phyloP scores from a whole-genome alignment of 2,329 filamentous ascomycete genomes.

The Exophiala viscosa region DNA sequence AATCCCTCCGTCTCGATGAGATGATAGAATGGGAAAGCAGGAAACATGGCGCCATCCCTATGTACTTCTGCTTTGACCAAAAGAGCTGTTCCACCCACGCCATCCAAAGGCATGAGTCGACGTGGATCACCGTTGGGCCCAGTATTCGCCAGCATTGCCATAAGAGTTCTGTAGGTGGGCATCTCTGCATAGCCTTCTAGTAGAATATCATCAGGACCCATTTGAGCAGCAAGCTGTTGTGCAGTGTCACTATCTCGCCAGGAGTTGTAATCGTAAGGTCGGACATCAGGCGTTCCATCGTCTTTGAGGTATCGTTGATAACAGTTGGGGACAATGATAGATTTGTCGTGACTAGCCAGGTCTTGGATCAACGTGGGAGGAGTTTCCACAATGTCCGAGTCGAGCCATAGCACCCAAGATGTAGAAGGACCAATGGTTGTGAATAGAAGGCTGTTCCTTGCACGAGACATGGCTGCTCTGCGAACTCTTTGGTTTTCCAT shows the following conservation, averaged over 20 bases:
- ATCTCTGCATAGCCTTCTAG: constrained; percentile 91
- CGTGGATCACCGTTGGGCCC: constrained; percentile 55
- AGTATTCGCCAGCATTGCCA: constrained; percentile 72
- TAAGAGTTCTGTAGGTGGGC: constrained; percentile 84
- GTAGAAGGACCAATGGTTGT: constrained; percentile 87
- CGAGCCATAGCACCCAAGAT: constrained; percentile 96
- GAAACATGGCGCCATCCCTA: constrained; percentile 97
- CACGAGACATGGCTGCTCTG: constrained; percentile 85
- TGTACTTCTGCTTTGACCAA: constrained; percentile 96
- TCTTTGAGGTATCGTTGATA: constrained; percentile 82
- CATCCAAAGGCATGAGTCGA: constrained; percentile 73
- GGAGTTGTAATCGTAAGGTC: constrained; percentile 95
- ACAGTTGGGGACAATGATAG: constrained; percentile 93
- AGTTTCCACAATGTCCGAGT: constrained; percentile 86
- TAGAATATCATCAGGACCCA: constrained; percentile 89
- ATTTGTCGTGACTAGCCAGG: constrained; percentile 78
- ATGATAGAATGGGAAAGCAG: constrained; percentile 92
- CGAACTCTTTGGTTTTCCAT: constrained; percentile 83
- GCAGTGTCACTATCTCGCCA: constrained; percentile 89
- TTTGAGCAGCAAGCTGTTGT: constrained; percentile 67
- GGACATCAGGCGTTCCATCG: constrained; percentile 65
- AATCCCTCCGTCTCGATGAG: constrained; percentile 98
- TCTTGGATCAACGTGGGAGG: constrained; percentile 85
- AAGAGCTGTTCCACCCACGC: constrained; percentile 87
- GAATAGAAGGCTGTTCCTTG: constrained; percentile 90